Evolutionary conservation across 116 monocot genomes (phyloP).

Genomic region (Zostera marina): DNA sequence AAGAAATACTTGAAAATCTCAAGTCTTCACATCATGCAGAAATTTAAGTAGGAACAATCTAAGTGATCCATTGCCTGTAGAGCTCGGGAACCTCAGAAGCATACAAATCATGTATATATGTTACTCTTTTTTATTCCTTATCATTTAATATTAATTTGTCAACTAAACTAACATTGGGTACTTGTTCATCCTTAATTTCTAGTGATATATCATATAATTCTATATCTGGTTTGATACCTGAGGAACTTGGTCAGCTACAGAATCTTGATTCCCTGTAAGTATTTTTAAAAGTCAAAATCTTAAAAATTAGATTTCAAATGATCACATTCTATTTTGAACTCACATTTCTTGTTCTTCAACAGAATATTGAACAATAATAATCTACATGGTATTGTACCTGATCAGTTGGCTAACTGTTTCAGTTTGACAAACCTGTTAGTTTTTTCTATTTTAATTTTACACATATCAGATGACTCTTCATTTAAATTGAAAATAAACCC

Average conservation of each 20-base stretch:
- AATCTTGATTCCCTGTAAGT: conserved; percentile 66
- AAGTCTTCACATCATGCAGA: conserved; percentile 13
- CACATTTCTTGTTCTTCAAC: conserved; percentile 1
- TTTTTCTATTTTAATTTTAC: not conserved
- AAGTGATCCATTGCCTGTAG: conserved; percentile 40
- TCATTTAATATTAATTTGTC: not conserved
- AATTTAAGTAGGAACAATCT: conserved; percentile 74
- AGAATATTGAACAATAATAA: conserved; percentile 86
- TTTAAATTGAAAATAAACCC: too few species aligned
- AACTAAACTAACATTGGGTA: not conserved
- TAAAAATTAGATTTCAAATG: not conserved
- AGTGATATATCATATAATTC: conserved; percentile 79
- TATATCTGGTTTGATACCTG: conserved; percentile 62
- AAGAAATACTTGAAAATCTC: not conserved
- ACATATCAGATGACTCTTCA: too few species aligned
- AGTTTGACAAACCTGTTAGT: conserved; percentile 69
- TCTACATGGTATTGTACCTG: conserved; percentile 63
- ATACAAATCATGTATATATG: conserved; percentile 73
- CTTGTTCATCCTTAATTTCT: not conserved
- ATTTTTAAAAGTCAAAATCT: not conserved
- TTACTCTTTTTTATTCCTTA: not conserved
- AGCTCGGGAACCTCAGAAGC: conserved; percentile 90
- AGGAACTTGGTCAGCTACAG: conserved; percentile 83
- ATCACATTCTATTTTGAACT: not conserved
- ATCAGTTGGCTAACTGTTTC: conserved; percentile 75